Evolutionary conservation across 768 basidiomycete species (phyloP).

Genomic region (Mycena leptocephala): DNA sequence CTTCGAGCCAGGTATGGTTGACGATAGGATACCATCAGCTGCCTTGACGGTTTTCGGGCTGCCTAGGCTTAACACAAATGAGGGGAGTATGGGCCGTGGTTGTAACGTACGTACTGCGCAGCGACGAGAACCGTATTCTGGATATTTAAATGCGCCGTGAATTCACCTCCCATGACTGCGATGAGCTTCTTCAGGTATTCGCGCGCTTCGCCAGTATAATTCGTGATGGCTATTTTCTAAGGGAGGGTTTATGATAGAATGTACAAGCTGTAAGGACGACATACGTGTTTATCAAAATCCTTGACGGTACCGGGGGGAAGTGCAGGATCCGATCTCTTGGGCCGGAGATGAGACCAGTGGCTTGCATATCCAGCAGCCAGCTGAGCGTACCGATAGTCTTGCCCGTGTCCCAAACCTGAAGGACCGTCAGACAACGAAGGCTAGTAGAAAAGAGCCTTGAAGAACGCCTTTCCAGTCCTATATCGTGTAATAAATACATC

Average conservation of each 20-base stretch:
- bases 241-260: background rate
- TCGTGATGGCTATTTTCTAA: slow-evolving; percentile 86
- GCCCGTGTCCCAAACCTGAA: slow-evolving; percentile 71
- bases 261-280: background rate
- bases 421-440: background rate
- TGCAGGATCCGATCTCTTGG: slow-evolving; percentile 87
- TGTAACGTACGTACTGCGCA: slow-evolving; percentile 73
- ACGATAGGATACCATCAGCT: slow-evolving; percentile 88
- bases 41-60: slow-evolving; percentile 82
- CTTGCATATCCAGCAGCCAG: slow-evolving; percentile 88
- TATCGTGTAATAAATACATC: slow-evolving; percentile 83
- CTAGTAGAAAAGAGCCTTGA: slow-evolving; percentile 61
- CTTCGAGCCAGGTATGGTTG: slow-evolving; percentile 94
- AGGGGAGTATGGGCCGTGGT: background rate
- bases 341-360: slow-evolving; percentile 69
- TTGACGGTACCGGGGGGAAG: slow-evolving; percentile 82
- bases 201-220: slow-evolving; percentile 89
- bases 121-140: slow-evolving; percentile 87
- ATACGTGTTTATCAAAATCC: slow-evolving; percentile 56
- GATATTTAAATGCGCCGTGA: slow-evolving; percentile 86
- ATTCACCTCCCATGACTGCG: slow-evolving; percentile 80
- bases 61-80: slow-evolving; percentile 46
- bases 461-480: slow-evolving; percentile 79
- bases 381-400: slow-evolving; percentile 85
- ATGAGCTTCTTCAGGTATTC: slow-evolving; percentile 93